Percentiles rank a stretch among this genome's conserved stretches.
Conservation (phyloP, 169 alveolate species). For the Cryptosporidium sp. region DNA sequence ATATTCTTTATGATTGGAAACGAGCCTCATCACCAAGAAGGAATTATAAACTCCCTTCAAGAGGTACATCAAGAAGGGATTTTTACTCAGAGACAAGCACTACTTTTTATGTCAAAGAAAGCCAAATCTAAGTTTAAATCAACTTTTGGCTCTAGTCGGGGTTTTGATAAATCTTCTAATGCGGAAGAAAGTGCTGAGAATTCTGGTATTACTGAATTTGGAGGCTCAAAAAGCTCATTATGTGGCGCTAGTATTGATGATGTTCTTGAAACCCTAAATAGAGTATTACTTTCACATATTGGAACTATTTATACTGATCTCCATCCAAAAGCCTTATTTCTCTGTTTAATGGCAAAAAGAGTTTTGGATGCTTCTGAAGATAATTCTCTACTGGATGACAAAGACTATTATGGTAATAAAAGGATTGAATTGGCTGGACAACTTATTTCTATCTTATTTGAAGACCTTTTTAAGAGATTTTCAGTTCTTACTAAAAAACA, state of each 20-base stretch:
- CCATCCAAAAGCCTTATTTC: constrained; percentile 90
- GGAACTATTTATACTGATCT: constrained; percentile 85
- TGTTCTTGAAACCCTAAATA: constrained; percentile 93
- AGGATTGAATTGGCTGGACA: constrained; percentile 99
- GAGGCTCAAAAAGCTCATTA: constrained; percentile 22
- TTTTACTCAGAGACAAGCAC: constrained; percentile 90
- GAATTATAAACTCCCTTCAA: constrained; percentile 83
- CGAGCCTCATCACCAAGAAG: constrained; percentile 81
- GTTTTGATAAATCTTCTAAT: constrained; percentile 6
- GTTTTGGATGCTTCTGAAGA: constrained; percentile 94
- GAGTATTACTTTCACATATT: constrained; percentile 93
- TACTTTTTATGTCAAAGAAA: constrained; percentile 86
- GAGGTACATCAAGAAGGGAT: constrained; percentile 87
- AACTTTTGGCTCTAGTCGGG: constrained; percentile 60
- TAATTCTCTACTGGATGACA: constrained; percentile 94
- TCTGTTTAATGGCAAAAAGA: constrained; percentile 97
- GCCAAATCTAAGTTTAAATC: constrained; percentile 88
- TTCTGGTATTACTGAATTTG: background rate
- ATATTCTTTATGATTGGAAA: constrained; percentile 95
- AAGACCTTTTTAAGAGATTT: constrained; percentile 90
- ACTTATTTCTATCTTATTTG: constrained; percentile 96
- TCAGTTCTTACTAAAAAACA: constrained; percentile 86
- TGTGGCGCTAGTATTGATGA: constrained; percentile 87
- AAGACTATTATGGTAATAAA: constrained; percentile 99
- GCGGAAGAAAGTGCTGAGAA: background rate